Conservation (phyloP, 208 protist genomes). For the Naegleria lovaniensis region DNA sequence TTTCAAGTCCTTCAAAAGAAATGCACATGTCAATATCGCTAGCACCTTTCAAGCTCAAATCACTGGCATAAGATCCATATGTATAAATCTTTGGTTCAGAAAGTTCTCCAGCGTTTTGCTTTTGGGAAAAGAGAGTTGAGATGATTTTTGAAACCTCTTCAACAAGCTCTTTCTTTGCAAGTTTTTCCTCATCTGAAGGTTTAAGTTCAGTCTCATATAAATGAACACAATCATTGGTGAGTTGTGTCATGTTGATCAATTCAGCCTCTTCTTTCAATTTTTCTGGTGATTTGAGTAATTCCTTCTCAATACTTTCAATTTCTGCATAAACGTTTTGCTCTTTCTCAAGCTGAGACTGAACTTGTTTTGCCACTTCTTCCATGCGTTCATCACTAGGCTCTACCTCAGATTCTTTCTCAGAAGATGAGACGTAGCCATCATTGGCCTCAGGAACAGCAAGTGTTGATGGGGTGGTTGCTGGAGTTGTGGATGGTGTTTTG, state of each 20-base stretch:
- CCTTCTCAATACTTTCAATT: background rate
- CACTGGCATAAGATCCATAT: background rate
- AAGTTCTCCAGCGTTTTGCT: background rate
- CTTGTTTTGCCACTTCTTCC: background rate
- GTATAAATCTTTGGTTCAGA: background rate
- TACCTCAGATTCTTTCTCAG: background rate
- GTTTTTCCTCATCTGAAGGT: background rate
- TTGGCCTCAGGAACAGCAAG: background rate
- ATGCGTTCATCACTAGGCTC: background rate
- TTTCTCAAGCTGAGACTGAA: background rate
- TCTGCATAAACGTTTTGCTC: background rate
- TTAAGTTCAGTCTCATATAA: background rate
- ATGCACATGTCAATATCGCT: conserved; percentile 5
- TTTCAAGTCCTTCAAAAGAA: background rate
- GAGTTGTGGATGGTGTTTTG: background rate
- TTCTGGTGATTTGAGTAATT: no score
- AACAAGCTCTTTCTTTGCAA: background rate
- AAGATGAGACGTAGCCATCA: background rate
- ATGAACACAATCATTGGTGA: background rate
- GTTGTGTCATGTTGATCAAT: background rate
- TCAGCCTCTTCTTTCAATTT: background rate
- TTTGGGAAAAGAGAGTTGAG: background rate
- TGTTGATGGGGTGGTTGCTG: background rate
- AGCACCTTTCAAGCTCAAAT: background rate
- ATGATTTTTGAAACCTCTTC: background rate